These are phyloP conservation scores for Astraeus odoratus DNA, from an alignment of 768 basidiomycete species.

Conservation along the genomic window DNA sequence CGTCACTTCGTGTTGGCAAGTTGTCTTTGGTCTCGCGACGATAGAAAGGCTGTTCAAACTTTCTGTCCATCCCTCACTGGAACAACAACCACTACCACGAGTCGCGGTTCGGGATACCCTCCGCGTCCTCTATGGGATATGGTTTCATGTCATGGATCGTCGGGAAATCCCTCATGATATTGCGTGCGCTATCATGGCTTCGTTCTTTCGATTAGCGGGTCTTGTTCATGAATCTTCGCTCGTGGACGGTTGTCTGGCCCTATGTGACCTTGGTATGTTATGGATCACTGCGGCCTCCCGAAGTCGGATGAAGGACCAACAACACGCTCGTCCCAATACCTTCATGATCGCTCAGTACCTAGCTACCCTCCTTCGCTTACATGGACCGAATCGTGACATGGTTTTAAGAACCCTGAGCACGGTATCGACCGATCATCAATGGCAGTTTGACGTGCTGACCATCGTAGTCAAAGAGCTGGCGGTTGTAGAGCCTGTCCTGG, in stretches of 20 bases:
- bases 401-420: constrained; percentile 26
- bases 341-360: constrained; percentile 19
- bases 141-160: constrained; percentile 24
- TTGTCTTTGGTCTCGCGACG: constrained; percentile 34
- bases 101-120: constrained; percentile 20
- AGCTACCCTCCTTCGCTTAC: constrained; percentile 22
- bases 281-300: constrained; percentile 12
- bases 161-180: constrained; percentile 27
- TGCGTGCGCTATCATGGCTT: constrained; percentile 26
- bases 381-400: constrained; percentile 19
- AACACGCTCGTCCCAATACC: background rate
- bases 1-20: constrained; percentile 29
- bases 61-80: constrained; percentile 1
- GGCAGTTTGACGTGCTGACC: constrained; percentile 24
- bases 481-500: constrained; percentile 24
- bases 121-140: constrained; percentile 35
- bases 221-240: constrained; percentile 32
- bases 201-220: constrained; percentile 42
- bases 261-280: constrained; percentile 24
- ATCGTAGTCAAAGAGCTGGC: constrained; percentile 14
- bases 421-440: constrained; percentile 16
- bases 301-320: background rate
- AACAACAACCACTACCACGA: background rate
- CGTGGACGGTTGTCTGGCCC: constrained; percentile 29
- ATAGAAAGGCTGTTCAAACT: constrained; percentile 26